Percentiles rank a stretch among this genome's conserved stretches.
phyloP scores from a whole-genome alignment of 805 yeast species.

The Pichia phayaonensis region DNA sequence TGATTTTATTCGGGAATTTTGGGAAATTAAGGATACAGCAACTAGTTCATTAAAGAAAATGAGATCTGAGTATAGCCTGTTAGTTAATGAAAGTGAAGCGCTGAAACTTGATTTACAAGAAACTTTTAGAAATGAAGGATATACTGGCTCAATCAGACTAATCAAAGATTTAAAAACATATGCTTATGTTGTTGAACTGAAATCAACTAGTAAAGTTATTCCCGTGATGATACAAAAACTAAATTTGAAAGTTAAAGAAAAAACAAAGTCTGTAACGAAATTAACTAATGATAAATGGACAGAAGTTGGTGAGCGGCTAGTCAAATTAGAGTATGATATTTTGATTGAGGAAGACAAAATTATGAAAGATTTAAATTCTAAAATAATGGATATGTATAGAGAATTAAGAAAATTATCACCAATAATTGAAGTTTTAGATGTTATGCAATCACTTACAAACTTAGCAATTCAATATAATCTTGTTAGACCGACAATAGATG shows the following conservation, averaged over 20 bases:
- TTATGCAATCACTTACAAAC: conserved; percentile 61
- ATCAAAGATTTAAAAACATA: conserved; percentile 21
- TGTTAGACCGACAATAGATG: conserved; percentile 55
- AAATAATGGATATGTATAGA: conserved; percentile 37
- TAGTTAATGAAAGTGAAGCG: conserved; percentile 9
- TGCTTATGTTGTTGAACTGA: conserved; percentile 22
- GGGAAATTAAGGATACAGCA: conserved; percentile 22
- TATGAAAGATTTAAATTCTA: conserved; percentile 39
- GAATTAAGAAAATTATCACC: conserved; percentile 42
- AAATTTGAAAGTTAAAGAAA: conserved; percentile 17
- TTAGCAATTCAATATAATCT: conserved; percentile 63
- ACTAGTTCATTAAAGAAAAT: conserved; percentile 14
- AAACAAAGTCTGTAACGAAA: conserved; percentile 21
- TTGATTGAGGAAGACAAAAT: conserved; percentile 47
- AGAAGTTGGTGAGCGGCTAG: conserved; percentile 41
- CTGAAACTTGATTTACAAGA: conserved; percentile 10
- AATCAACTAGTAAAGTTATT: conserved; percentile 21
- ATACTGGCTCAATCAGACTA: conserved; percentile 18
- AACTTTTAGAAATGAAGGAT: conserved; percentile 15
- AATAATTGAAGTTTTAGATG: conserved; percentile 59
- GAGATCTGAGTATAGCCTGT: conserved; percentile 16
- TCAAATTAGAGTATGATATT: conserved; percentile 39
- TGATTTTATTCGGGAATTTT: conserved; percentile 18
- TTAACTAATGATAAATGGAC: conserved; percentile 45
- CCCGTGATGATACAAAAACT: conserved; percentile 11